phyloP scores from a whole-genome alignment of 2,329 filamentous ascomycete genomes.

The Rhexocercosporidium sp. region DNA sequence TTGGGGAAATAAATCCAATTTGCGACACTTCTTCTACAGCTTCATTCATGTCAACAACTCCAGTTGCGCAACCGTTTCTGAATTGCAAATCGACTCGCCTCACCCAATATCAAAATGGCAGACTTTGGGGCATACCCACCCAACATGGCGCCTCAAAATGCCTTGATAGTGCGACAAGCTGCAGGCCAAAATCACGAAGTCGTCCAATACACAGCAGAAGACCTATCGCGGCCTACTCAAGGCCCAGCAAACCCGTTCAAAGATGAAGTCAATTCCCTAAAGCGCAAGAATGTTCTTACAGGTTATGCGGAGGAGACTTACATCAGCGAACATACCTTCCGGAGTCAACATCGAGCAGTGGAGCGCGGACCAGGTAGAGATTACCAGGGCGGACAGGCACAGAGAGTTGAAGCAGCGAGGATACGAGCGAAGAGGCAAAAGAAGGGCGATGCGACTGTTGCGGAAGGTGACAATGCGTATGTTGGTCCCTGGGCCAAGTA shows the following conservation, averaged over 20 bases:
- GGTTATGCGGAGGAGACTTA: conserved; percentile 87
- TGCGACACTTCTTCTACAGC: background rate
- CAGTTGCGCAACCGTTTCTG: background rate
- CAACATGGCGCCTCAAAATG: conserved; percentile 69
- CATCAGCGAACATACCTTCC: conserved; percentile 90
- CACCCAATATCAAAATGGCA: conserved; percentile 52
- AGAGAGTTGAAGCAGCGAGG: conserved; percentile 73
- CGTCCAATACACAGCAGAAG: conserved; percentile 72
- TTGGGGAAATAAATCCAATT: conserved; percentile 7
- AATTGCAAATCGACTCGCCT: background rate
- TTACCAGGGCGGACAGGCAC: conserved; percentile 56
- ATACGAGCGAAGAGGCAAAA: conserved; percentile 78
- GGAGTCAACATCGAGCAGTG: conserved; percentile 83
- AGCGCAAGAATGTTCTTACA: conserved; percentile 83
- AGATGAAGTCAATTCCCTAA: conserved; percentile 62
- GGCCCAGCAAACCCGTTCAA: conserved; percentile 80
- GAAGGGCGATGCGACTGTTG: conserved; percentile 82
- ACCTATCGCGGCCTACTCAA: conserved; percentile 67
- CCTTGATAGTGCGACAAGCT: conserved; percentile 62
- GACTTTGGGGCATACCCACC: conserved; percentile 68
- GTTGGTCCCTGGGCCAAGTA: conserved; percentile 95
- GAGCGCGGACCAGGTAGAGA: conserved; percentile 68
- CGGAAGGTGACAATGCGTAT: conserved; percentile 87
- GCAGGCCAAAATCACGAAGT: conserved; percentile 63
- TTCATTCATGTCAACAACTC: background rate